Base-by-base conservation (phyloP, 2,329 filamentous ascomycete genomes). In the Penicillium frequentans region DNA sequence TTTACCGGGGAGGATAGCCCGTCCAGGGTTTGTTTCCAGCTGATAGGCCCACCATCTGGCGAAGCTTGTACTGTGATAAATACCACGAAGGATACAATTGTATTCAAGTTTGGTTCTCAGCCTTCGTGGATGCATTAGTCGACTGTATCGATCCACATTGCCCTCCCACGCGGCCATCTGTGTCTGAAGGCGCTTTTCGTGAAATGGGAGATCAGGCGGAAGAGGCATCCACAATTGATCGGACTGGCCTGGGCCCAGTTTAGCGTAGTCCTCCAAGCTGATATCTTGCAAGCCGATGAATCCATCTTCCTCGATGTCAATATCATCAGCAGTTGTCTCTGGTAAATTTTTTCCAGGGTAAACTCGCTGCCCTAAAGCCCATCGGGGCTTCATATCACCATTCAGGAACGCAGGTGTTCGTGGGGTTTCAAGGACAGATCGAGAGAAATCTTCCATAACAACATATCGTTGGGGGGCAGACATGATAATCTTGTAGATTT, bases 1-100 rank as follows among this genome's bases (percentile, higher is more conserved):
- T 55, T 57, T 55, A 46, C 52, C 55, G 42, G 55, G 58, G 39
- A 60, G 48, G 16, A 56, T 56, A 31, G n/a, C 26, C 8, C 57
- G 24, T 21, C 33, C 19, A 45, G 53, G 29, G 35, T 58, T 56
- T 4, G 43, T 54, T 49, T 64, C 58, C 14, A 58, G 49, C 44
- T 61, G 56, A 54, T 56, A 52, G 9, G 59, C 53, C 65, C 60
- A 65, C 64, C 59, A 65, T 37, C 58, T 50, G 21, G 63, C 64
- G 23, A 68, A 68, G 37, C 33, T 66, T 31, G 64, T 63, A 47
- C 52, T 44, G 45, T 68, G 61, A 45, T 64, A 61, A 51, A 68
- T 64, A 1, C 65, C 61, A 35, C 60, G 63, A 47, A 65, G 51
- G 45, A 66, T 37, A 52, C 60, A 66, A 47, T 46, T 52, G 31